Conservation (phyloP, 2,329 filamentous ascomycete genomes). For the Passalora sequoiae region DNA sequence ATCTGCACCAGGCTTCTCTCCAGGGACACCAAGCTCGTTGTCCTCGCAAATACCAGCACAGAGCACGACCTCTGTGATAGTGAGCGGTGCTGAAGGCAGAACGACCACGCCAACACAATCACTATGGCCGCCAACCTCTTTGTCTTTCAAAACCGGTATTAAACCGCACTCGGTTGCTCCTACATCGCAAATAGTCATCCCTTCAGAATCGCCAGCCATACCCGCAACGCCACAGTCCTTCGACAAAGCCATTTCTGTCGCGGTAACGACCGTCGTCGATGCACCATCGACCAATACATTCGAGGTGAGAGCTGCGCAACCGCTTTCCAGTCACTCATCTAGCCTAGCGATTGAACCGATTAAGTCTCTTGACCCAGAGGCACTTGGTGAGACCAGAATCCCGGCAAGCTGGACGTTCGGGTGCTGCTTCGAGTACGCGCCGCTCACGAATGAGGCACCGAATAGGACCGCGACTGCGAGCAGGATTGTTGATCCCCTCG, state of each 20-base stretch:
- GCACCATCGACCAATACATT: too few species aligned
- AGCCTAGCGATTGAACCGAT: too few species aligned
- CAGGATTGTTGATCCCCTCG: too few species aligned
- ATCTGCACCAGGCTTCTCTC: conserved; percentile 3
- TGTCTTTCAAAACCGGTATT: neutral
- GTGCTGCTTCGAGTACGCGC: conserved; percentile 1
- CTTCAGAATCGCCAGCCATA: too few species aligned
- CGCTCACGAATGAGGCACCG: too few species aligned
- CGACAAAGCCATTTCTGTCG: too few species aligned
- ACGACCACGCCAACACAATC: neutral
- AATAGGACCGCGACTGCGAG: too few species aligned
- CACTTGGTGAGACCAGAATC: neutral
- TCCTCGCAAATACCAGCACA: conserved; percentile 2
- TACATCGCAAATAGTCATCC: too few species aligned
- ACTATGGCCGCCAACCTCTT: conserved; percentile 2
- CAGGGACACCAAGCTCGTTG: conserved; percentile 2
- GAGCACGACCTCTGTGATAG: conserved; percentile 4
- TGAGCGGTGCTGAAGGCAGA: neutral
- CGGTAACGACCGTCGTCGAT: too few species aligned
- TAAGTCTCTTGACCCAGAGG: neutral
- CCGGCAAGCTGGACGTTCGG: neutral
- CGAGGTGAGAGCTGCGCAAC: too few species aligned
- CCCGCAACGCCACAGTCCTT: too few species aligned
- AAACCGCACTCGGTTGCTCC: neutral
- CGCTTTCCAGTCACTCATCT: too few species aligned